Base-by-base conservation (phyloP, 805 yeast genomes). In the Lachancea quebecensis region DNA sequence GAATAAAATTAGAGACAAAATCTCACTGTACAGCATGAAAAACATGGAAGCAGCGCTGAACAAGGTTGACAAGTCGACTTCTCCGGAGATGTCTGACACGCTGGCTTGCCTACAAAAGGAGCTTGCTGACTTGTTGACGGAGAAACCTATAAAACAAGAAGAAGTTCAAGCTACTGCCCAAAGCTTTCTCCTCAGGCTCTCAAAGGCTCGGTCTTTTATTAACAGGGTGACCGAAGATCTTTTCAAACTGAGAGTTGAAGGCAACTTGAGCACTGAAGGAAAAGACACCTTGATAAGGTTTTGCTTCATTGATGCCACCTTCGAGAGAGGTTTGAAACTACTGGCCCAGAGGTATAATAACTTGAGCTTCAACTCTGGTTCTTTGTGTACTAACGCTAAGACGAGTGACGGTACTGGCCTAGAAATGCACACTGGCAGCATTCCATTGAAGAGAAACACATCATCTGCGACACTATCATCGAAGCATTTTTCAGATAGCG, bases 1-100 rank as follows among this genome's bases (percentile, higher is more conserved):
- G 1, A 72, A 72, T 21, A 68, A 74, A 37, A 69, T 81, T 52
- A 79, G 74, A 55, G 83, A 85, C 47, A 75, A 76, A 47, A 73
- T 89, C 40, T 87, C 95, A 0, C 68, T 85, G 18, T 83, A 83
- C 59, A 80, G 91, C 10, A 81, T 90, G 79, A 77, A 82, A 56
- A 90, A 90, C 62, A 80, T 88, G 79, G 90, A 83, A 54, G 61
- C 67, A 17, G 74, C 77, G 42, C 62, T 82, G 28, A 55, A 59
- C 35, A 55, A 49, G 14, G 52, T 55, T 5, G 42, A 32, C 15
- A 27, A 40, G n/a, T 16, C 33, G 9, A 18, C 32, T 21, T 35
- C 40, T 14, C 16, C 27, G 3, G 49, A 45, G 14, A 47, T 43
- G 10, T 47, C 50, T 8, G 56, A 66, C 42, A 85, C 80, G 44